These are phyloP conservation scores for Trametes versicolor DNA, from an alignment of 1,284 basidiomycete species.

Conservation along the genomic window DNA sequence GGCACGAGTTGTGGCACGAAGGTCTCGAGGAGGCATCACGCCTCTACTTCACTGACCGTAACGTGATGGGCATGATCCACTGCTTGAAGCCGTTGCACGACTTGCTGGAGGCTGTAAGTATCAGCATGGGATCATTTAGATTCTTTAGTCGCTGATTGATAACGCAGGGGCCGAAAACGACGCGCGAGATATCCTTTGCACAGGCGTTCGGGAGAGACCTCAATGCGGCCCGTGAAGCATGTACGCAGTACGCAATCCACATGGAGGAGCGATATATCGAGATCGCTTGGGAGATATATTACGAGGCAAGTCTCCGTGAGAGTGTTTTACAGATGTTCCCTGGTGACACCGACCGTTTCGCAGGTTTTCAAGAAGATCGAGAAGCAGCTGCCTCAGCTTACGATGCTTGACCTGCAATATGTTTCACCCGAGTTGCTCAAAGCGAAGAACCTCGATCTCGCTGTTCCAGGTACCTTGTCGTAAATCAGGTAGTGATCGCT, in stretches of 20 bases:
- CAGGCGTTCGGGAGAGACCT: slow-evolving; percentile 96
- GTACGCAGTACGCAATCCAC: slow-evolving; percentile 86
- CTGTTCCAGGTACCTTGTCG: slow-evolving; percentile 82
- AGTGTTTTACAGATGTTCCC: neutral
- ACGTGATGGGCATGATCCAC: slow-evolving; percentile 98
- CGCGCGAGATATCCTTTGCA: slow-evolving; percentile 94
- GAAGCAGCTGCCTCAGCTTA: slow-evolving; percentile 92
- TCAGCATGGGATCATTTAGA: neutral
- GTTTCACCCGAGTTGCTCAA: slow-evolving; percentile 95
- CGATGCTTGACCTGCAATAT: slow-evolving; percentile 95
- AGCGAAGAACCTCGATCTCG: slow-evolving; percentile 90
- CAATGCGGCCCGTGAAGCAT: slow-evolving; percentile 94
- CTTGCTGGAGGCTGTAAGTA: slow-evolving; percentile 85
- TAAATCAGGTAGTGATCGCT: neutral
- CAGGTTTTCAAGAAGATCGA: slow-evolving; percentile 97
- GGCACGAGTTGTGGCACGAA: slow-evolving; percentile 99
- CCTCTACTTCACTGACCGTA: slow-evolving; percentile 97
- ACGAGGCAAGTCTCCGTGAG: slow-evolving; percentile 62
- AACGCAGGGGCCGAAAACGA: slow-evolving; percentile 87
- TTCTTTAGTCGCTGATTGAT: slow-evolving; percentile 1
- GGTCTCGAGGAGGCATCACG: slow-evolving; percentile 98
- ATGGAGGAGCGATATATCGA: slow-evolving; percentile 93
- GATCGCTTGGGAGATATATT: slow-evolving; percentile 99
- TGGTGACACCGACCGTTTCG: neutral
- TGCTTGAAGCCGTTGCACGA: slow-evolving; percentile 95